Conservation (phyloP, 1,284 basidiomycete genomes). For the Trametes polyzona region DNA sequence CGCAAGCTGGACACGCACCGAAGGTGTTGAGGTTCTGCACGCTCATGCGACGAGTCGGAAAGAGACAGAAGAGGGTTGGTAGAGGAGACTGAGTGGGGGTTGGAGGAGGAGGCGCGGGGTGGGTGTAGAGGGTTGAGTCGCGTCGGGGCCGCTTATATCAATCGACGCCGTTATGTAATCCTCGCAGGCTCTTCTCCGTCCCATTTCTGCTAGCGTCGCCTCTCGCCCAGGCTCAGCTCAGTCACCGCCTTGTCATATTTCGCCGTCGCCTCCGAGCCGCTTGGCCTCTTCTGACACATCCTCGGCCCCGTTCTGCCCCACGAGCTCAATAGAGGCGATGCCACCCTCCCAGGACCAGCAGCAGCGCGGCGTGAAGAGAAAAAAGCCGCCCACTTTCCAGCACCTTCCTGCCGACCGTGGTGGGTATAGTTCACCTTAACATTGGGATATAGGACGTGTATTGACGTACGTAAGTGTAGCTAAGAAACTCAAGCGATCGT, state of each 20-base stretch:
- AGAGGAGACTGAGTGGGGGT: constrained; percentile 52
- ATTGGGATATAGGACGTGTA: not conserved
- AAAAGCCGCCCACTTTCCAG: constrained; percentile 69
- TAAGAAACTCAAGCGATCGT: constrained; percentile 71
- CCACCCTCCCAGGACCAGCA: constrained; percentile 2
- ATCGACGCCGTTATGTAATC: constrained; percentile 35
- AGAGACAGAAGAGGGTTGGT: constrained; percentile 38
- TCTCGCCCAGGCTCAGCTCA: constrained; percentile 4
- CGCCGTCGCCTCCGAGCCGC: constrained; percentile 8
- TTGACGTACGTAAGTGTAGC: constrained; percentile 45
- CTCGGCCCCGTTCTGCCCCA: not conserved
- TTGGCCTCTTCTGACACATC: not conserved
- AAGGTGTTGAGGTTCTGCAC: constrained; percentile 86
- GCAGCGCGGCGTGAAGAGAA: constrained; percentile 46
- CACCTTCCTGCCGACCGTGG: constrained; percentile 68
- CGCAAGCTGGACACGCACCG: constrained; percentile 57
- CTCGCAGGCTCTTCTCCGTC: constrained; percentile 16
- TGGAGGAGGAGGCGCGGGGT: constrained; percentile 31
- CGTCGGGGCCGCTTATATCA: constrained; percentile 30
- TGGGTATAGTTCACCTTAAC: constrained; percentile 35
- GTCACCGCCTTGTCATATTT: not conserved
- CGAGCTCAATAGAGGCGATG: not conserved
- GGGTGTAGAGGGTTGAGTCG: constrained; percentile 32
- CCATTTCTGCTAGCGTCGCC: not conserved
- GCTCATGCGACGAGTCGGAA: constrained; percentile 77